Evolutionary conservation across 2,329 filamentous ascomycete species (phyloP), one percentile per base, ranked within the genome.

Genomic region (Xylariaceae sp.): DNA sequence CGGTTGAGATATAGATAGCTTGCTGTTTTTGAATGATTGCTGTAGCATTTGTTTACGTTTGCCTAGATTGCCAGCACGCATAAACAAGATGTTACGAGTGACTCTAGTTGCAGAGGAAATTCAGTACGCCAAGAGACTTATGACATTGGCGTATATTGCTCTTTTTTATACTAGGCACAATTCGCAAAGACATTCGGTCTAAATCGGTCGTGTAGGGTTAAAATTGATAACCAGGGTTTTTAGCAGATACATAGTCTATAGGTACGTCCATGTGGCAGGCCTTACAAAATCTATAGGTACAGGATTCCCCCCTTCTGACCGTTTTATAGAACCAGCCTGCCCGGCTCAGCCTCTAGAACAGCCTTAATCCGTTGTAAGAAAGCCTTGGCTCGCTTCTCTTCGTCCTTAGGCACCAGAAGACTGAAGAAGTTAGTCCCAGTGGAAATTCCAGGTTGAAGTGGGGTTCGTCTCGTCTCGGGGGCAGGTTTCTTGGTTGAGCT

Each of bases 301-400:
- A 66, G 29, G 23, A 33, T 51, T 33, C 36, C 43, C 40, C 27
- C 45, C 26, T 15, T 21, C 18, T 11, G n/a, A 36, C 41, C 27
- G n/a, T 51, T 48, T 79, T 72, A 86, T 69, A 86, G 67, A 41
- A 95, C 83, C 67, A 96, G 74, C 65, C 86, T 81, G 27, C 86
- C 90, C 11, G 91, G 91, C 73, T 94, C 88, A 60, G 84, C 80
- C 74, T 95, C 91, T 63, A 99, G 73, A 21, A 93, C 86, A 39
- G 81, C 76, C 84, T 96, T 97, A 68, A 97, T 83, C 64, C 91
- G 84, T 74, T 93, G 88, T 60, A 99, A 73, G 76, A 97, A 99
- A 9, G 87, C 80, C 67, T 83, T 81, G 11, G 91, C 94, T 65
- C 92, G 81, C 76, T 86, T 84, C 81, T 92, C 89, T 71, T 99